These are phyloP conservation scores for Saccharomycopsis capsularis DNA, from an alignment of 805 yeast species.

Conservation along the genomic window DNA sequence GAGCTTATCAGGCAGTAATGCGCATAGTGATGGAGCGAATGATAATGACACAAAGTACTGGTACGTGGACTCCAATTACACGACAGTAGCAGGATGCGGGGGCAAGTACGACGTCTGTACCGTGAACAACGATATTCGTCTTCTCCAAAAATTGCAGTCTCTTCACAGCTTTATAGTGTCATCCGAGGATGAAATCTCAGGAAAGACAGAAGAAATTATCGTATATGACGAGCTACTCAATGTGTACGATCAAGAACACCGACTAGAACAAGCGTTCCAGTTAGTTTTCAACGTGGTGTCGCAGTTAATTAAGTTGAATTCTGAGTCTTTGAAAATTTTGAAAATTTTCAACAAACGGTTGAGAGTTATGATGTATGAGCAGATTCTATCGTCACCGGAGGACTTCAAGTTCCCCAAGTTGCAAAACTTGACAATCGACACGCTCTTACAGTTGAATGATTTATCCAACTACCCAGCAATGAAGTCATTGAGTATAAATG, in stretches of 20 bases:
- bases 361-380: conserved; percentile 7
- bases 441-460: not conserved
- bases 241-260: not conserved
- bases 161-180: not conserved
- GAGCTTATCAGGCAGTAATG: no score
- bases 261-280: no score
- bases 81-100: not conserved
- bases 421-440: conserved; percentile 22
- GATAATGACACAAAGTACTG: not conserved
- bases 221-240: not conserved
- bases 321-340: conserved; percentile 11
- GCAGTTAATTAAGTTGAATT: not conserved
- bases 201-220: conserved; percentile 8
- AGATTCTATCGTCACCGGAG: no score
- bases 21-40: no score
- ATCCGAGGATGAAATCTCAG: not conserved
- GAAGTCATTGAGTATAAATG: conserved; percentile 24
- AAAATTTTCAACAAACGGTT: conserved; percentile 15
- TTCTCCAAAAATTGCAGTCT: no score
- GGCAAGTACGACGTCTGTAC: not conserved
- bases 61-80: not conserved
- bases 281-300: not conserved
- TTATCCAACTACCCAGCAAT: not conserved
- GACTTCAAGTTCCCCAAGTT: conserved; percentile 21
- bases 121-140: not conserved